Conservation (phyloP, 495 filamentous ascomycete species). For the Darksidea phi region DNA sequence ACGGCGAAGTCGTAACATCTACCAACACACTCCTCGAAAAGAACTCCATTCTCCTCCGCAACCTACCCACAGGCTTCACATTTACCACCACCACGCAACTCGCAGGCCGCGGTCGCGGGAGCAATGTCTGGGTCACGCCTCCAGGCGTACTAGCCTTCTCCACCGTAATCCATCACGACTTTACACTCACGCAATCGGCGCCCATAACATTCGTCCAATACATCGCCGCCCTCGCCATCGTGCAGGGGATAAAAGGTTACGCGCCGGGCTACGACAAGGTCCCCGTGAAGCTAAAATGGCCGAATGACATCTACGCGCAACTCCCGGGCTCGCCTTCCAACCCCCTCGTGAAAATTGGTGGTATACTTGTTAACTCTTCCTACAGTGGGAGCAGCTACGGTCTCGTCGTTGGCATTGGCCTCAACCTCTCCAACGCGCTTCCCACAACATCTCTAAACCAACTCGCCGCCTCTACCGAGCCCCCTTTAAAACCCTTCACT, state of each 20-base stretch:
- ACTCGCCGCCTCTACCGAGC: conserved; percentile 46
- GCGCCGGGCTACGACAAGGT: conserved; percentile 68
- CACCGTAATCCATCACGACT: conserved; percentile 76
- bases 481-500: conserved; percentile 53
- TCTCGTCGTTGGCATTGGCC: conserved; percentile 81
- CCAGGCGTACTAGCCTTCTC: conserved; percentile 84
- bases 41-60: conserved; percentile 76
- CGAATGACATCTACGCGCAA: conserved; percentile 86
- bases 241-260: conserved; percentile 80
- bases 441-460: conserved; percentile 86
- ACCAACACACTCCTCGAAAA: conserved; percentile 95
- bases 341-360: conserved; percentile 80
- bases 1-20: conserved; percentile 90
- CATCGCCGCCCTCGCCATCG: conserved; percentile 83
- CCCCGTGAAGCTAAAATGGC: conserved; percentile 92
- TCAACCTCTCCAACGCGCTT: conserved; percentile 82
- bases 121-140: conserved; percentile 93
- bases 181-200: conserved; percentile 64
- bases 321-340: conserved; percentile 53
- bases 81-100: conserved; percentile 90
- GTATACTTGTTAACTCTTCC: conserved; percentile 87
- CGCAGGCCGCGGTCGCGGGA: conserved; percentile 85
- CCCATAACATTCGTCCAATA: conserved; percentile 96
- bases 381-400: conserved; percentile 77
- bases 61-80: conserved; percentile 78